phyloP scores from a whole-genome alignment of 495 filamentous ascomycete genomes.

The Neurospora sp. region DNA sequence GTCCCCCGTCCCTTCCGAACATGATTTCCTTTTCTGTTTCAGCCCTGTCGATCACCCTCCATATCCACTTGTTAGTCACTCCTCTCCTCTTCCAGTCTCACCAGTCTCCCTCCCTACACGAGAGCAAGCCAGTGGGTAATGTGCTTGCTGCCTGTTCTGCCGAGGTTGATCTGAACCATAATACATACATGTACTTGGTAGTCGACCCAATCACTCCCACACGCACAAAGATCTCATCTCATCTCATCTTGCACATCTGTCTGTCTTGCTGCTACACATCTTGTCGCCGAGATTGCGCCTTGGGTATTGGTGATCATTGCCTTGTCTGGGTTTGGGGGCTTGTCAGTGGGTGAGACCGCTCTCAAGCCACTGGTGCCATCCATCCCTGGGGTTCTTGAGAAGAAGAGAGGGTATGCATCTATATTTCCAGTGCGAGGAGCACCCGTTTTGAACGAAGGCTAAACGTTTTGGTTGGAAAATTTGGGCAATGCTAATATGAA shows the following conservation, averaged over 20 bases:
- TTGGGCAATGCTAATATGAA: not conserved
- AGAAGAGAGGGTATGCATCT: not conserved
- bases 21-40: conserved; percentile 9
- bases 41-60: conserved; percentile 17
- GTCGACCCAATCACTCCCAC: not conserved
- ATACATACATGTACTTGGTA: not conserved
- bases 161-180: not conserved
- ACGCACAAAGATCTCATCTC: not conserved
- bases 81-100: not conserved
- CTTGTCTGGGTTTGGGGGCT: not conserved
- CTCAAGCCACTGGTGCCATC: not conserved
- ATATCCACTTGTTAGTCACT: not conserved
- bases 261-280: not conserved
- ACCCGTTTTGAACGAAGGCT: not conserved
- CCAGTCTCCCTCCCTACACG: not conserved
- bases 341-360: not conserved
- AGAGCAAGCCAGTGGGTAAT: not conserved
- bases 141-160: not conserved
- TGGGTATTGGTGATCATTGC: not conserved
- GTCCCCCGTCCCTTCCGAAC: not conserved
- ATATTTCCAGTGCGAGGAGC: not conserved
- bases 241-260: not conserved
- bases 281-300: not conserved
- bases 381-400: not conserved
- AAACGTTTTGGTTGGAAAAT: not conserved